A percentile compares a stretch with the other conserved stretches of the same genome.
Conservation (phyloP, 129 eudicot genomes). For the Flaveria robusta region DNA sequence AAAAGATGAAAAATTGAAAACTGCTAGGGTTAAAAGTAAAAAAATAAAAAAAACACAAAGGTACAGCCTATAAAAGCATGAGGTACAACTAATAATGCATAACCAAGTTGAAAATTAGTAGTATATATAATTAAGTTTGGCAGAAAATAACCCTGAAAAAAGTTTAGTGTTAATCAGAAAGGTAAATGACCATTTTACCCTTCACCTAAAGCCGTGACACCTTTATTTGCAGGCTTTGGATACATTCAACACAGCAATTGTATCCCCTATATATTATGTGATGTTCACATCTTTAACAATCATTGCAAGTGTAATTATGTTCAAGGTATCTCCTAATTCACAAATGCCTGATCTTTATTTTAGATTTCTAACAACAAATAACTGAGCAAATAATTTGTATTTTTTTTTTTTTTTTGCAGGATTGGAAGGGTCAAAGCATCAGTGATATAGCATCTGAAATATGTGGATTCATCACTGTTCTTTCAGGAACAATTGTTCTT, state of each 20-base stretch:
- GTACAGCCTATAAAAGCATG: too few species aligned
- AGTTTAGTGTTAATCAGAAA: not conserved
- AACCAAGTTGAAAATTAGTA: too few species aligned
- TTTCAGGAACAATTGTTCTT: conserved; percentile 81
- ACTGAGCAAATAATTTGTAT: conserved; percentile 1
- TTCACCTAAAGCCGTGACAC: not conserved
- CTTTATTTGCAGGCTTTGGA: conserved; percentile 72
- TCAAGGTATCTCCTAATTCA: conserved; percentile 59
- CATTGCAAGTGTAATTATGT: conserved; percentile 84
- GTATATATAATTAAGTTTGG: too few species aligned
- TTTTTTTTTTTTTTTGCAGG: conserved; percentile 49
- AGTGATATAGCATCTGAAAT: conserved; percentile 72
- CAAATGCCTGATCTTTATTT: not conserved
- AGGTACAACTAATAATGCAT: too few species aligned
- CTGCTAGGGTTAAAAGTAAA: too few species aligned
- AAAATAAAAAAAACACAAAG: too few species aligned
- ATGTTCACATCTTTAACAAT: conserved; percentile 94
- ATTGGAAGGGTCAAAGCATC: conserved; percentile 72
- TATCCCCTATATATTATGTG: conserved; percentile 91
- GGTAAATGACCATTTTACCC: too few species aligned
- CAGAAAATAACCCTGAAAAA: too few species aligned
- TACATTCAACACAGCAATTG: conserved; percentile 84
- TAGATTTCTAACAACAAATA: not conserved
- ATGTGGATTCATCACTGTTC: conserved; percentile 65
- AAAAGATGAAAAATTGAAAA: too few species aligned